Evolutionary conservation across 352 stramenopile genomes (phyloP).

Genomic region (Aphanomyces cochlioides): DNA sequence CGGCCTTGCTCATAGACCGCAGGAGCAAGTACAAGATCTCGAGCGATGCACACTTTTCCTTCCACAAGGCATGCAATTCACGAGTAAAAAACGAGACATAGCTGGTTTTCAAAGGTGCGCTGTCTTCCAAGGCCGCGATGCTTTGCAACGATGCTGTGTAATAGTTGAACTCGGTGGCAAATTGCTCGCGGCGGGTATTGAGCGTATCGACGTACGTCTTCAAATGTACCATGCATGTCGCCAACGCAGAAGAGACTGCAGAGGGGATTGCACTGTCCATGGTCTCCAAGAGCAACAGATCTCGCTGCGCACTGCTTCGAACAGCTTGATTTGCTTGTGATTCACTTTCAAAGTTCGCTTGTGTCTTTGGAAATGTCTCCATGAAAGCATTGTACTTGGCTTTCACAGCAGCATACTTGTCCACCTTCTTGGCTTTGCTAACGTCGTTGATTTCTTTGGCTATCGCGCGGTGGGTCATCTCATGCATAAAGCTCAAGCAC

Average conservation of each 20-base stretch:
- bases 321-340: neutral
- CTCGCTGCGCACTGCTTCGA: neutral
- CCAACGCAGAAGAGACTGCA: constrained; percentile 36
- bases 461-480: neutral
- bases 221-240: constrained; percentile 67
- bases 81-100: constrained; percentile 79
- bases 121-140: neutral
- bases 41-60: constrained; percentile 66
- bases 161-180: constrained; percentile 75
- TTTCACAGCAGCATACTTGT: neutral
- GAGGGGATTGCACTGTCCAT: constrained; percentile 1
- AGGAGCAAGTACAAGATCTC: constrained; percentile 74
- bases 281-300: constrained; percentile 2
- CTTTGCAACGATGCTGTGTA: constrained; percentile 58
- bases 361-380: constrained; percentile 7
- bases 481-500: constrained; percentile 17
- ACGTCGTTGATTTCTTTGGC: neutral
- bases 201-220: constrained; percentile 61
- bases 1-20: constrained; percentile 43
- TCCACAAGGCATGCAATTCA: constrained; percentile 78
- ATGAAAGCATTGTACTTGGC: constrained; percentile 13
- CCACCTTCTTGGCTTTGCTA: constrained; percentile 8
- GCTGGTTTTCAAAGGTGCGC: constrained; percentile 37
- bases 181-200: constrained; percentile 60
- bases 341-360: neutral